A percentile compares a stretch with the other conserved stretches of the same genome.
These are phyloP conservation scores for Populus deltoides DNA, from an alignment of 345 rosid species.

Conservation along the genomic window DNA sequence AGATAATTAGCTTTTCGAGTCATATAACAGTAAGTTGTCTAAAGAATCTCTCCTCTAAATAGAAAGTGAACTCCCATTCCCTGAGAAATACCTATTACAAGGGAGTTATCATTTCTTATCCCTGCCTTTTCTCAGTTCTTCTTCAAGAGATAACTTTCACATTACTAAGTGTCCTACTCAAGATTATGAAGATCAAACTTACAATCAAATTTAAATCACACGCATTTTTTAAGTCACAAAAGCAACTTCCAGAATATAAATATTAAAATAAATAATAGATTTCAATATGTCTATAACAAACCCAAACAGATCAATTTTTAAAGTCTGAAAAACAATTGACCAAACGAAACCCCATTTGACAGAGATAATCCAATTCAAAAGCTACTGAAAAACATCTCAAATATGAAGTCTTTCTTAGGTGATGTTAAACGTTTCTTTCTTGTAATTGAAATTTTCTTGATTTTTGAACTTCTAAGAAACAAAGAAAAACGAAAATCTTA, in stretches of 20 bases:
- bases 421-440: neutral
- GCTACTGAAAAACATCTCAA: too few relatives aligned
- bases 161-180: neutral
- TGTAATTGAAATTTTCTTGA: neutral
- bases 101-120: neutral
- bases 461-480: neutral
- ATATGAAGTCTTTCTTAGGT: neutral
- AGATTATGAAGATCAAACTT: neutral
- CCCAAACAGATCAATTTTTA: too few relatives aligned
- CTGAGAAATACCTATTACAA: neutral
- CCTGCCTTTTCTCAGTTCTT: neutral
- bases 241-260: neutral
- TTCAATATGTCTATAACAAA: too few relatives aligned
- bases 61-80: neutral
- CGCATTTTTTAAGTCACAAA: neutral
- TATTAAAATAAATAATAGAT: too few relatives aligned
- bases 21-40: neutral
- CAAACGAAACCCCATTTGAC: too few relatives aligned
- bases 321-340: too few relatives aligned
- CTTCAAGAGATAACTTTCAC: neutral
- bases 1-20: neutral
- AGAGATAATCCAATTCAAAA: too few relatives aligned
- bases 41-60: neutral
- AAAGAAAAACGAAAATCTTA: neutral
- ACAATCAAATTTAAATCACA: neutral